A percentile compares a stretch with the other conserved stretches of the same genome.
phyloP scores from a whole-genome alignment of 495 filamentous ascomycete species.

The Tuber melanosporum region DNA sequence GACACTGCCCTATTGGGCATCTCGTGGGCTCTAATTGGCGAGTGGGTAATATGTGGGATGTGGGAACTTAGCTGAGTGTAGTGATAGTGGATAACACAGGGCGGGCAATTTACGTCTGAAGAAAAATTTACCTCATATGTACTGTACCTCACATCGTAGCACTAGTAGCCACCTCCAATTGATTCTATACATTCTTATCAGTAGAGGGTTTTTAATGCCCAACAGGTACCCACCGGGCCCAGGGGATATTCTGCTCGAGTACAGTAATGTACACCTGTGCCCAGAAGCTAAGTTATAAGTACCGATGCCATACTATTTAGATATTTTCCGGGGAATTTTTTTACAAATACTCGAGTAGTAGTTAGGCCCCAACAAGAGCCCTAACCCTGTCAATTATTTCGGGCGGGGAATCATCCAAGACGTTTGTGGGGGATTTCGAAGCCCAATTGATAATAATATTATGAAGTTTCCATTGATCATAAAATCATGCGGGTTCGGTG shows the following conservation, averaged over 20 bases:
- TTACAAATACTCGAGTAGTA: no score
- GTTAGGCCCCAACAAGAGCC: no score
- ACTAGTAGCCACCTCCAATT: constrained; percentile 10
- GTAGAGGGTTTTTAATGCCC: neutral
- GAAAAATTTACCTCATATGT: constrained; percentile 5
- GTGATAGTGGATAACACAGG: neutral
- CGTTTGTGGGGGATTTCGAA: neutral
- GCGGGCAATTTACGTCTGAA: neutral
- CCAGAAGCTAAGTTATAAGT: neutral
- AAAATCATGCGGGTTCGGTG: neutral
- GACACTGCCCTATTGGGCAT: neutral
- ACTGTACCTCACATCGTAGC: neutral
- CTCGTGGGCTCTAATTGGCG: neutral
- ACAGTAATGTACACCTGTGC: neutral
- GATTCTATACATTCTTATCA: neutral
- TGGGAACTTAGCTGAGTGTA: constrained; percentile 4
- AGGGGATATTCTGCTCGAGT: neutral
- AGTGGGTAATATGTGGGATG: neutral
- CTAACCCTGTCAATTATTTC: neutral
- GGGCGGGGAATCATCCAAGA: neutral
- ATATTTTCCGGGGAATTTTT: no score
- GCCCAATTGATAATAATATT: neutral
- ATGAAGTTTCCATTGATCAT: neutral
- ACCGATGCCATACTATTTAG: no score
- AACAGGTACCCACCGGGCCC: neutral